Evolutionary conservation across 768 basidiomycete genomes (phyloP).

Genomic region (Kwoniella dendrophila): DNA sequence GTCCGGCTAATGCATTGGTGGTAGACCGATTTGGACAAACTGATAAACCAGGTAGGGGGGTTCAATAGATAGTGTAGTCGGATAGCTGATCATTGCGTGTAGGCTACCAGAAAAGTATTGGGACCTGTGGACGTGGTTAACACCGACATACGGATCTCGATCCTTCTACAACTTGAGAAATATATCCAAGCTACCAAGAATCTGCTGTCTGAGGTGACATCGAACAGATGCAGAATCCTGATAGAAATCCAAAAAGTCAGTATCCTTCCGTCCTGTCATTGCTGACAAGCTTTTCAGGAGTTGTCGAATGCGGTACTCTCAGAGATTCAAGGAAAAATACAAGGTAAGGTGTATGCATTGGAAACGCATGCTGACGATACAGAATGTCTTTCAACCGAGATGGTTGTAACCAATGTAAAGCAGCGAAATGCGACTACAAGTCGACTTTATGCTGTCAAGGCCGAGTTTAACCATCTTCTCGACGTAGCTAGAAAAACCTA

Average conservation of each 20-base stretch:
- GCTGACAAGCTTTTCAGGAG: constrained; percentile 10
- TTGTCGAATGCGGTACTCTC: constrained; percentile 2
- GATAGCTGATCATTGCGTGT: constrained; percentile 1
- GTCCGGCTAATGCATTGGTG: constrained; percentile 23
- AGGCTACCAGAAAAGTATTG: constrained; percentile 5
- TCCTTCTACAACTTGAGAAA: constrained; percentile 74
- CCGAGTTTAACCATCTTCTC: constrained; percentile 77
- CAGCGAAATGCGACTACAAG: not conserved
- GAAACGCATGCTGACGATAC: not conserved
- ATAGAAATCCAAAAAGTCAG: constrained; percentile 43
- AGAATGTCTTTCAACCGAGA: constrained; percentile 2
- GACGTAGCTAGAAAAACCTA: constrained; percentile 95
- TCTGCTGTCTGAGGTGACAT: not conserved
- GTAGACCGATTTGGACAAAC: constrained; percentile 84
- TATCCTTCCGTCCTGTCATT: no score
- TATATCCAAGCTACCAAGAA: constrained; percentile 59
- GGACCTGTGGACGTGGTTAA: not conserved
- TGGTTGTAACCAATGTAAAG: not conserved
- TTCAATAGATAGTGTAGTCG: not conserved
- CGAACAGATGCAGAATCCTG: constrained; percentile 30
- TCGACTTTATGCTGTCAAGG: constrained; percentile 83
- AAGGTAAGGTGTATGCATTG: not conserved
- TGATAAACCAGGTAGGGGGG: constrained; percentile 61
- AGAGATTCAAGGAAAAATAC: not conserved
- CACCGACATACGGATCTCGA: constrained; percentile 35